Evolutionary conservation across 176 grass and related monocot genomes (phyloP).

Genomic region (Sorghum bicolor): Sorghum_bicolor_NCBIv3 NC_012879.2:55836501-55837000

Average conservation of each 20-base stretch:
- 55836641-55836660: not conserved
- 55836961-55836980: slow-evolving; percentile 24
- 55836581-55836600: slow-evolving; percentile 48
- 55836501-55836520: slow-evolving; percentile 2
- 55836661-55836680: not conserved
- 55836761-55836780: slow-evolving; percentile 62
- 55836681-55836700: not conserved
- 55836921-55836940: slow-evolving; percentile 24
- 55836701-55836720: not conserved
- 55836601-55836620: slow-evolving; percentile 24
- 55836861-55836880: slow-evolving; percentile 80
- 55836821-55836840: slow-evolving; percentile 33
- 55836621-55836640: not conserved
- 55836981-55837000: slow-evolving; percentile 28
- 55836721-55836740: not conserved
- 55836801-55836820: slow-evolving; percentile 18
- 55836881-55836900: slow-evolving; percentile 25
- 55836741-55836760: slow-evolving; percentile 65
- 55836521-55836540: not conserved
- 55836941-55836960: slow-evolving; percentile 39
- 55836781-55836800: slow-evolving; percentile 32
- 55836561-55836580: slow-evolving; percentile 42
- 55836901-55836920: not conserved
- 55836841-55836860: slow-evolving; percentile 49
- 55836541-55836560: slow-evolving; percentile 3